phyloP scores from a whole-genome alignment of 768 basidiomycete genomes.

The Mycena indigotica region DNA sequence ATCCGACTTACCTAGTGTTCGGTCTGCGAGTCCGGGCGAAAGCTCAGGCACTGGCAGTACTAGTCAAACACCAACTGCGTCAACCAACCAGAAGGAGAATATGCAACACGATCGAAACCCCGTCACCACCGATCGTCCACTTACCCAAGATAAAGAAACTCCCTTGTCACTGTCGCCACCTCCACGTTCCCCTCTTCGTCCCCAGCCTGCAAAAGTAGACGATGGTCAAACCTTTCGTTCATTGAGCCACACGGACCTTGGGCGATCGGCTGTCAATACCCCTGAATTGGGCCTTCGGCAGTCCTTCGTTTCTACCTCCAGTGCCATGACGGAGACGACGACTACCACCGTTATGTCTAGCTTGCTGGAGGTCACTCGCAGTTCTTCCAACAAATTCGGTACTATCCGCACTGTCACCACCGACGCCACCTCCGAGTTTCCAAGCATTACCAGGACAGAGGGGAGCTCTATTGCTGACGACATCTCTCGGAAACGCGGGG shows the following conservation, averaged over 20 bases:
- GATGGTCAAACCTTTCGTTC: slow-evolving; percentile 33
- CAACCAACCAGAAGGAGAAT: slow-evolving; percentile 12
- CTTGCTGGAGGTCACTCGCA: slow-evolving; percentile 55
- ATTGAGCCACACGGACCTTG: slow-evolving; percentile 15
- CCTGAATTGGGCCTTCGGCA: slow-evolving; percentile 51
- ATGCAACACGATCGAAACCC: slow-evolving; percentile 22
- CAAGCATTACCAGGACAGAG: slow-evolving; percentile 67
- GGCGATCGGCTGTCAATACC: slow-evolving; percentile 36
- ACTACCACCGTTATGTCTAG: slow-evolving; percentile 59
- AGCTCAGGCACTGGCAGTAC: slow-evolving; percentile 29
- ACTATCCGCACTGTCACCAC: slow-evolving; percentile 84
- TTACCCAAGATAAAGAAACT: slow-evolving; percentile 16
- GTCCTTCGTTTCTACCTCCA: slow-evolving; percentile 56
- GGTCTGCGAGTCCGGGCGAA: slow-evolving; percentile 60
- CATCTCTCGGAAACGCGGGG: slow-evolving; percentile 42
- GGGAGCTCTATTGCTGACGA: slow-evolving; percentile 59
- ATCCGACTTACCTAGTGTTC: slow-evolving; percentile 50
- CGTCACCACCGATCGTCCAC: slow-evolving; percentile 10
- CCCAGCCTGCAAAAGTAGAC: slow-evolving; percentile 34
- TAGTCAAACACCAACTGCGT: slow-evolving; percentile 16
- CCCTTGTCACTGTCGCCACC: slow-evolving; percentile 34
- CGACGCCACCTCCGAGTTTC: slow-evolving; percentile 75
- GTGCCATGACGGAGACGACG: slow-evolving; percentile 58
- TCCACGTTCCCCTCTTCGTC: slow-evolving; percentile 57
- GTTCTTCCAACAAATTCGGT: slow-evolving; percentile 63